These are phyloP conservation scores for Diplodia seriata DNA, from an alignment of 2,329 filamentous ascomycete genomes.

Conservation along the genomic window DNA sequence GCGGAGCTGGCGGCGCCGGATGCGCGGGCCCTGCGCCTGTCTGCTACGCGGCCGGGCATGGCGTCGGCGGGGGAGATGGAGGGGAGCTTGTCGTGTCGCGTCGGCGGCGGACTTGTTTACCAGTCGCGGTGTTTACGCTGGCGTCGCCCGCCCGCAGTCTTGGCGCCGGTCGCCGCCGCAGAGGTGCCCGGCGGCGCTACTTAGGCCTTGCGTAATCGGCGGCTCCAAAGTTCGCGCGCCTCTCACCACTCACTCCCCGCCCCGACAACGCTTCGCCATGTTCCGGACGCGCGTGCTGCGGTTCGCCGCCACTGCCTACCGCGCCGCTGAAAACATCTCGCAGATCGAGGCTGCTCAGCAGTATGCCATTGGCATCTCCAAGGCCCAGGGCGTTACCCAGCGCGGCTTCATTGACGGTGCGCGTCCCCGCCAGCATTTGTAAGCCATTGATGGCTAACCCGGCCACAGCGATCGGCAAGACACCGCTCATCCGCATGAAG, in stretches of 20 bases:
- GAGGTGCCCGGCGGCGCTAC: background rate
- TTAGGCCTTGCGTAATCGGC: slow-evolving; percentile 31
- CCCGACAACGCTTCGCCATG: slow-evolving; percentile 57
- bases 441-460: slow-evolving; percentile 32
- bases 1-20: slow-evolving; percentile 48
- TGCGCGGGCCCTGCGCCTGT: slow-evolving; percentile 46
- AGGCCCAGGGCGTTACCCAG: slow-evolving; percentile 78
- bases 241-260: background rate
- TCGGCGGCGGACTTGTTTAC: slow-evolving; percentile 30
- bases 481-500: slow-evolving; percentile 89
- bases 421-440: slow-evolving; percentile 35
- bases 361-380: slow-evolving; percentile 75
- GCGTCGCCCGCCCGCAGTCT: background rate
- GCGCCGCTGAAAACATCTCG: slow-evolving; percentile 52
- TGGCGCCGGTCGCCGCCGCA: slow-evolving; percentile 4
- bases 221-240: slow-evolving; percentile 25
- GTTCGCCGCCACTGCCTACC: slow-evolving; percentile 69
- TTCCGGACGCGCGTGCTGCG: slow-evolving; percentile 72
- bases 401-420: slow-evolving; percentile 80
- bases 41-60: slow-evolving; percentile 58
- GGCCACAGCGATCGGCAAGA: slow-evolving; percentile 90
- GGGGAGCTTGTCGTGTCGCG: slow-evolving; percentile 34
- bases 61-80: slow-evolving; percentile 26
- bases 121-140: slow-evolving; percentile 10
- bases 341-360: slow-evolving; percentile 59